A percentile compares a stretch with the other conserved stretches of the same genome.
Evolutionary conservation across 345 rosid genomes (phyloP).

Genomic region (Citrus australasica): DNA sequence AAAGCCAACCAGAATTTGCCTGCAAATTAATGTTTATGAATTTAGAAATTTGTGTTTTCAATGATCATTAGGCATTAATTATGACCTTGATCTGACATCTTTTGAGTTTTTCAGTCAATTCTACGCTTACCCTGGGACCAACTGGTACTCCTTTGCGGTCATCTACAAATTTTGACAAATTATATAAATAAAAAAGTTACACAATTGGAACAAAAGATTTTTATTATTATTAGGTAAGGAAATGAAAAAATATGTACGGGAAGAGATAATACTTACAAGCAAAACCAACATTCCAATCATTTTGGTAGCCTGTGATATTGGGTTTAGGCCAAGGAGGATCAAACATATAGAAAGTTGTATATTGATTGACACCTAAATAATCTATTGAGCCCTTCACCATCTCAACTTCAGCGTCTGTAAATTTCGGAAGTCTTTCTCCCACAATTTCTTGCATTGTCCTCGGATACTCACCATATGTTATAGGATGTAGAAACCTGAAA

Average conservation of each 20-base stretch:
- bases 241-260: too few species aligned
- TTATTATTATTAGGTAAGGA: too few species aligned
- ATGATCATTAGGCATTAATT: background rate
- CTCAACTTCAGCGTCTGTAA: conserved; percentile 29
- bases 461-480: conserved; percentile 50
- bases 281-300: conserved; percentile 54
- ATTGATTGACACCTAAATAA: conserved; percentile 58
- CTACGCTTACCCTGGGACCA: conserved; percentile 41
- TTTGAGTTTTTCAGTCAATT: too few species aligned
- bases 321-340: conserved; percentile 33
- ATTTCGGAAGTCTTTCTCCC: conserved; percentile 1
- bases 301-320: conserved; percentile 34
- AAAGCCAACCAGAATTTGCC: conserved; percentile 65
- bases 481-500: conserved; percentile 38
- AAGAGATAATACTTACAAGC: conserved; percentile 34
- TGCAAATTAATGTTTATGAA: conserved; percentile 11
- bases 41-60: background rate
- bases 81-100: too few species aligned
- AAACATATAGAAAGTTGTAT: conserved; percentile 44
- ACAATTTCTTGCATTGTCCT: conserved; percentile 53
- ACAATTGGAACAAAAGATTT: background rate
- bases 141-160: conserved; percentile 39
- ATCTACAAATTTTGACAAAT: conserved; percentile 26
- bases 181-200: background rate
- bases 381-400: conserved; percentile 53